A percentile compares a stretch with the other conserved stretches of the same genome.
phyloP scores from a whole-genome alignment of 208 protist genomes.

The Leishmania gerbilli region DNA sequence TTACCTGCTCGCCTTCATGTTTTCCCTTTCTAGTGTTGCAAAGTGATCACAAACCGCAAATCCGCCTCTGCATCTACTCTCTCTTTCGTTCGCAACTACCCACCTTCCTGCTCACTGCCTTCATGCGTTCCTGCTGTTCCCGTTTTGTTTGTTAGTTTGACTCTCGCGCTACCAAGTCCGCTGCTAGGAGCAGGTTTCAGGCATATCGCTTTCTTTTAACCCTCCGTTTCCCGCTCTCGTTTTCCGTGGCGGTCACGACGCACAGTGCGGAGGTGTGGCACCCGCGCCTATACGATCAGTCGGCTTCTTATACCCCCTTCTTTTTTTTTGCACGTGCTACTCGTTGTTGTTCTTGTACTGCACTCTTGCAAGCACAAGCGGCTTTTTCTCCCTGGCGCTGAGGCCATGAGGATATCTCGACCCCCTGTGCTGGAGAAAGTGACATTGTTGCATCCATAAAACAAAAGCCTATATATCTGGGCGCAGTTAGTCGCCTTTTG shows the following conservation, averaged over 20 bases:
- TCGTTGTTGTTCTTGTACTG: not conserved
- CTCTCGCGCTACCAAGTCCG: not conserved
- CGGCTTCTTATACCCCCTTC: not conserved
- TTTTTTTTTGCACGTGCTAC: not conserved
- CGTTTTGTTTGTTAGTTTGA: not conserved
- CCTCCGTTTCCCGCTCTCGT: not conserved
- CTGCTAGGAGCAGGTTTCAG: not conserved
- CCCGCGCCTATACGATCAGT: not conserved
- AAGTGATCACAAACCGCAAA: not conserved
- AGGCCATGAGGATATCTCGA: not conserved
- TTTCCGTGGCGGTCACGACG: not conserved
- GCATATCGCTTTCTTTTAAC: not conserved
- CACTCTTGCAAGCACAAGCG: not conserved
- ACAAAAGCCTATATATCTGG: not conserved
- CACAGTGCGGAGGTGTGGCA: not conserved
- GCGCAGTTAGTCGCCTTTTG: not conserved
- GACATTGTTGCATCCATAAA: not conserved
- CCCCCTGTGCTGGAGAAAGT: not conserved
- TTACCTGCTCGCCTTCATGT: not conserved
- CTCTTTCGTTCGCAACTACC: not conserved
- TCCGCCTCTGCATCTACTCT: not conserved
- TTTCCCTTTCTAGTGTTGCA: not conserved
- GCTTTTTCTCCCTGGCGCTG: not conserved
- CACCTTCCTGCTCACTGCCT: not conserved
- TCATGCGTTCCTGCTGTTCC: not conserved